Percentiles rank a stretch among this genome's conserved stretches.
Conservation (phyloP, 2,329 filamentous ascomycete species). For the Piedraia hortae region DNA sequence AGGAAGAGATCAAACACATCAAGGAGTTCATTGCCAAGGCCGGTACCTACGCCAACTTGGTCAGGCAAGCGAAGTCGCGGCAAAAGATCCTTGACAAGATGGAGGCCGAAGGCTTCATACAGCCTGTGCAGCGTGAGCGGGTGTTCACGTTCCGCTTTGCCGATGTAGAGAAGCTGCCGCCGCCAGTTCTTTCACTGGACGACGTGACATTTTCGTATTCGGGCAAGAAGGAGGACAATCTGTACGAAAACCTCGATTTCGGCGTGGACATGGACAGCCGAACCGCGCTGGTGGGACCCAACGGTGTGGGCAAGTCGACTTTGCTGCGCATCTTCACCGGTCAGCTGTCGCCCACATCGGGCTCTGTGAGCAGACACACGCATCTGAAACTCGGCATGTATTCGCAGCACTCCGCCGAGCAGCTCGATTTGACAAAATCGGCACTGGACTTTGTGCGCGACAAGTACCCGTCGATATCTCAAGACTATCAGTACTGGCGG, state of each 20-base stretch:
- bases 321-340: slow-evolving; percentile 89
- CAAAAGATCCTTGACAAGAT: slow-evolving; percentile 99
- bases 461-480: slow-evolving; percentile 66
- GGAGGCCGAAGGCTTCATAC: slow-evolving; percentile 97
- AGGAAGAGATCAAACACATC: slow-evolving; percentile 97
- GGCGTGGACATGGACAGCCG: slow-evolving; percentile 99
- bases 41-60: slow-evolving; percentile 98
- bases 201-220: slow-evolving; percentile 96
- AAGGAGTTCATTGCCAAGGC: slow-evolving; percentile 99
- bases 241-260: slow-evolving; percentile 90
- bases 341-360: slow-evolving; percentile 61
- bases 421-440: slow-evolving; percentile 94
- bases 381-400: slow-evolving; percentile 97
- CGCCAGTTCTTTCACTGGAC: slow-evolving; percentile 86
- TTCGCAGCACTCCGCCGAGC: slow-evolving; percentile 93
- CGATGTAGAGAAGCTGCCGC: slow-evolving; percentile 96
- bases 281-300: slow-evolving; percentile 86
- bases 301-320: slow-evolving; percentile 97
- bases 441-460: slow-evolving; percentile 92
- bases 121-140: slow-evolving; percentile 58
- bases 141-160: slow-evolving; percentile 97
- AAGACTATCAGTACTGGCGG: slow-evolving; percentile 98
- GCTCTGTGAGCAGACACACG: slow-evolving; percentile 69
- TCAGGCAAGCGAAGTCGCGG: slow-evolving; percentile 91
- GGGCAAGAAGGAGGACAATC: slow-evolving; percentile 61